A percentile compares a stretch with the other conserved stretches of the same genome.
Conservation (phyloP, 2,329 filamentous ascomycete genomes). For the Pseudocercospora musae region DNA sequence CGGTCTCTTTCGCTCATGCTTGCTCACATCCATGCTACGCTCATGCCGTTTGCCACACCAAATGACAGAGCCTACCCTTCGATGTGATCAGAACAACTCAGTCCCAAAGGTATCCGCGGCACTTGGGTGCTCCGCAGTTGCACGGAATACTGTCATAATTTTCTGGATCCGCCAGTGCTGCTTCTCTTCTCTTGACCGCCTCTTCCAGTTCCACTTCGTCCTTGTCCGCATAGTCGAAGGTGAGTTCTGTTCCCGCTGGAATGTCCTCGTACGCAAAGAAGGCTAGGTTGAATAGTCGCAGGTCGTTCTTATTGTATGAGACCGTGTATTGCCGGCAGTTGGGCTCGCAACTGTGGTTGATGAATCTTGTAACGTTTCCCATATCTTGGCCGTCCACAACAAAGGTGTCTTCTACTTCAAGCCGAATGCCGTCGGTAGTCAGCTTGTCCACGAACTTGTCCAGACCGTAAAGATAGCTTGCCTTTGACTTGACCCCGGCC, state of each 20-base stretch:
- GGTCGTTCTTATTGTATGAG: constrained; percentile 72
- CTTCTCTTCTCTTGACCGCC: constrained; percentile 28
- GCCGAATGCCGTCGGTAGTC: constrained; percentile 43
- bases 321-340: constrained; percentile 78
- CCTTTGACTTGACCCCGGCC: constrained; percentile 55
- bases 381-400: constrained; percentile 67
- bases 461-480: constrained; percentile 74
- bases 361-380: constrained; percentile 75
- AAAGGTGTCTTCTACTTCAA: constrained; percentile 38
- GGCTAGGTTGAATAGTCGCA: constrained; percentile 70
- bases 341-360: constrained; percentile 78
- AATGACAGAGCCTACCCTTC: not conserved
- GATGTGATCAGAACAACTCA: not conserved
- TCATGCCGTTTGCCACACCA: not conserved
- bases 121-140: constrained; percentile 62
- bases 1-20: not conserved
- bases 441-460: constrained; percentile 63
- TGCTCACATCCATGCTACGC: not conserved
- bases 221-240: constrained; percentile 75
- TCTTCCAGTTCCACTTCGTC: constrained; percentile 46
- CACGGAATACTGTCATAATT: constrained; percentile 45
- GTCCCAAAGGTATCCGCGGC: constrained; percentile 66
- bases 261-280: constrained; percentile 71
- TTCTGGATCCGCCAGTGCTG: constrained; percentile 49
- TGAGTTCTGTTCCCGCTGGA: constrained; percentile 63